A percentile compares a stretch with the other conserved stretches of the same genome.
Evolutionary conservation across 73 alveolate genomes (phyloP).

Genomic region (Tetrahymena elliotti): DNA sequence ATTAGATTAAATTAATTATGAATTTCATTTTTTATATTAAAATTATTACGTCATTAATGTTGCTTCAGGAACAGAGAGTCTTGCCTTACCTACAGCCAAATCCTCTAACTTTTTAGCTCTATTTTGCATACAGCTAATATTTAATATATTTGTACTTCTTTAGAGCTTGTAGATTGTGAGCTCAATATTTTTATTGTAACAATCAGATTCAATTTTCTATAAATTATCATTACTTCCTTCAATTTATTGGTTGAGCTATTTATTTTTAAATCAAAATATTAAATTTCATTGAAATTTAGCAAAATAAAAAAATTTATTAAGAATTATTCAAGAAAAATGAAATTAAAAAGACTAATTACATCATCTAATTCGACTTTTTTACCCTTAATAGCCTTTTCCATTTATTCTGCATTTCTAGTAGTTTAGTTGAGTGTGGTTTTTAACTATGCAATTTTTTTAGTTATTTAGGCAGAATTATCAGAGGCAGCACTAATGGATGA

Average conservation of each 20-base stretch:
- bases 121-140: slow-evolving; percentile 9
- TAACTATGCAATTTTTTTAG: slow-evolving; percentile 60
- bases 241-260: slow-evolving; percentile 14
- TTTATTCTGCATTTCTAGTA: slow-evolving; percentile 60
- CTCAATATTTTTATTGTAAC: slow-evolving; percentile 5
- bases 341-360: too few species aligned
- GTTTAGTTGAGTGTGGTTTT: slow-evolving; percentile 74
- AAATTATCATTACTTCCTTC: slow-evolving; percentile 1
- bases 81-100: neutral
- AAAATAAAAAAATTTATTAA: too few species aligned
- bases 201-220: slow-evolving; percentile 22
- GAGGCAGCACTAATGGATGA: slow-evolving; percentile 29
- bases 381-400: slow-evolving; percentile 61
- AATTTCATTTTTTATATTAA: neutral
- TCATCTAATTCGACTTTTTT: slow-evolving; percentile 30
- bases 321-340: too few species aligned
- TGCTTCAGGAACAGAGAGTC: slow-evolving; percentile 16
- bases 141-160: slow-evolving; percentile 16
- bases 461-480: slow-evolving; percentile 51
- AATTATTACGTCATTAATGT: slow-evolving; percentile 5
- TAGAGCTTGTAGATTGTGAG: neutral
- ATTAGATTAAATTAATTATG: neutral
- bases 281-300: too few species aligned
- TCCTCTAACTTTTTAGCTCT: slow-evolving; percentile 38
- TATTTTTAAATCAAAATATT: neutral